A percentile compares a stretch with the other conserved stretches of the same genome.
phyloP scores from a whole-genome alignment of 164 flowering plant species.

The Kingdonia uniflora region DNA sequence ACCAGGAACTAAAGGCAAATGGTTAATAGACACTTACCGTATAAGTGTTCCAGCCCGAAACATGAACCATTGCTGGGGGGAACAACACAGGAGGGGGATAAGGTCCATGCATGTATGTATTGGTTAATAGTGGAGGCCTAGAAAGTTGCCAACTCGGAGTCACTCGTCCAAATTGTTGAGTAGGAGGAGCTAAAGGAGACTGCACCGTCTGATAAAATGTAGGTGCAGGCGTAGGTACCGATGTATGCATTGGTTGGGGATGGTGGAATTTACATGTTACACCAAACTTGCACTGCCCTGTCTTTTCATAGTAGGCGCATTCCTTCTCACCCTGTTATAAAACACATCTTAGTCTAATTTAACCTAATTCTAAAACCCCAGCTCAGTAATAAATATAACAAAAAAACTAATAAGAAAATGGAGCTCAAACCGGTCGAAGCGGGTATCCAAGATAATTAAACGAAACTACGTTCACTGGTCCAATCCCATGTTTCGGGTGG shows the following conservation, averaged over 20 bases:
- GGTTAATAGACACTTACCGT: slow-evolving; percentile 30
- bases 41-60: slow-evolving; percentile 69
- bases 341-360: neutral
- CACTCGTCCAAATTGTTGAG: slow-evolving; percentile 58
- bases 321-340: slow-evolving; percentile 77
- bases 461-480: slow-evolving; percentile 35
- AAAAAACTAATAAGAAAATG: neutral
- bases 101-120: slow-evolving; percentile 67
- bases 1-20: no score
- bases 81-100: slow-evolving; percentile 63
- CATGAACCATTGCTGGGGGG: slow-evolving; percentile 58
- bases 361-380: neutral
- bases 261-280: slow-evolving; percentile 92
- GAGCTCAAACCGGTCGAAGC: slow-evolving; percentile 61
- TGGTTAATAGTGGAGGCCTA: slow-evolving; percentile 53
- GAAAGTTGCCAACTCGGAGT: slow-evolving; percentile 52
- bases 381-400: no score
- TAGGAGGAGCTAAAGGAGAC: slow-evolving; percentile 44
- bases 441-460: slow-evolving; percentile 82
- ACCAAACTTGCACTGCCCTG: slow-evolving; percentile 93
- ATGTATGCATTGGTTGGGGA: slow-evolving; percentile 49
- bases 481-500: slow-evolving; percentile 75
- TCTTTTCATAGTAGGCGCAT: slow-evolving; percentile 80
- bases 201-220: slow-evolving; percentile 47
- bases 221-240: slow-evolving; percentile 33